These are phyloP conservation scores for Abelmoschus esculentus DNA, from an alignment of 345 rosid species.

Conservation along the genomic window DNA sequence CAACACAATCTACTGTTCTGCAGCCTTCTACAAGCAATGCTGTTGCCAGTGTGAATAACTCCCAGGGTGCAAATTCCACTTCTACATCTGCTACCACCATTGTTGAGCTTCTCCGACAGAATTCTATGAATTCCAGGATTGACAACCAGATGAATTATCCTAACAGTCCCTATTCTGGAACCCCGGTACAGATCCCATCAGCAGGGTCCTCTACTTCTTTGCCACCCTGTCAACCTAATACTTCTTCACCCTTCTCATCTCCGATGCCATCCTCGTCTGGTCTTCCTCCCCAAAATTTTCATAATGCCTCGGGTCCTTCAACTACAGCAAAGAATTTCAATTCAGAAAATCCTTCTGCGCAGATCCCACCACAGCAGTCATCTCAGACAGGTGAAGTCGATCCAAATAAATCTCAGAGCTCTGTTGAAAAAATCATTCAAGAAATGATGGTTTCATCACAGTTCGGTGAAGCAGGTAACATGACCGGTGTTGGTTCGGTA, in stretches of 20 bases:
- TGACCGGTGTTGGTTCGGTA: conserved; percentile 28
- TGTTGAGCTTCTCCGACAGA: conserved; percentile 43
- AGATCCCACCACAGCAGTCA: conserved; percentile 28
- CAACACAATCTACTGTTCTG: conserved; percentile 29
- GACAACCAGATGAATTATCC: conserved; percentile 36
- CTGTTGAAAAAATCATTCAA: conserved; percentile 52
- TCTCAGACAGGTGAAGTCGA: conserved; percentile 38
- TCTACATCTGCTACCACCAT: conserved; percentile 38
- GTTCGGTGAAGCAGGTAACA: conserved; percentile 31
- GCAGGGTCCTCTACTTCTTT: conserved; percentile 43
- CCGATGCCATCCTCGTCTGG: conserved; percentile 36
- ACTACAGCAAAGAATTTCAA: conserved; percentile 17
- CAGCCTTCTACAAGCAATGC: conserved; percentile 33
- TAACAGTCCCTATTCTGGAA: conserved; percentile 39
- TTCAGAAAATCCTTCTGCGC: conserved; percentile 32
- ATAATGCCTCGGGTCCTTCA: conserved; percentile 14
- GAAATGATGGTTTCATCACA: conserved; percentile 45
- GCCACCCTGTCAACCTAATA: conserved; percentile 34
- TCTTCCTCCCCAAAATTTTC: conserved; percentile 32
- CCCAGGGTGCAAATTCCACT: conserved; percentile 24
- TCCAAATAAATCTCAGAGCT: conserved; percentile 37
- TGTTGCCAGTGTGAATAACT: conserved; percentile 27
- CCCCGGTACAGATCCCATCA: conserved; percentile 39
- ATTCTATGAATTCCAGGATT: conserved; percentile 49
- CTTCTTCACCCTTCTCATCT: conserved; percentile 40